Base-by-base conservation (phyloP, 2,329 filamentous ascomycete genomes). In the Pseudofabraea citricarpa region DNA sequence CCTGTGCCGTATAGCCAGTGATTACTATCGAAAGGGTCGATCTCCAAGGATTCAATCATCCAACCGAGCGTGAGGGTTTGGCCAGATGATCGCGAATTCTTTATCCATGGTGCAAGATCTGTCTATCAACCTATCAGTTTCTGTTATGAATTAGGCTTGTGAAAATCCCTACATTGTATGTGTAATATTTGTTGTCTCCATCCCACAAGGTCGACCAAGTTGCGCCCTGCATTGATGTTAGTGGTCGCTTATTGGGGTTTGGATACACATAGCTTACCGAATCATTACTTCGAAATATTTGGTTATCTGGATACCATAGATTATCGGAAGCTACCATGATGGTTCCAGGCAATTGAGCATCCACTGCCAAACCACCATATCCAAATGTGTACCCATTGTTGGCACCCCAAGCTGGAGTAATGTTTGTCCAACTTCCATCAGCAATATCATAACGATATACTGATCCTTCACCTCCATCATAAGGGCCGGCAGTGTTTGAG, bases 1-100 rank as follows among this genome's bases (percentile, higher is more conserved):
- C 75, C 76, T 0, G 76, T 79, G 13, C 71, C 73, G 46, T 79
- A 79, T 0, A 79, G 60, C 72, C 74, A 79, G 56, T 78, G 75
- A 52, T 78, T 65, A 45, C 73, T 75, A 52, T 80, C 74, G 10
- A 69, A 65, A 0, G 76, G 76, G 50, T 79, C 65, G 38, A 80
- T 79, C 20, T 73, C 73, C 5, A 80, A 58, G 0, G 70, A 62
- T 51, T 79, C 76, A 9, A 79, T 75, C 76, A 78, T 79, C 75
- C 75, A 79, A 2, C 76, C 76, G 3, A 79, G 56, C 19, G 66
- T 65, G n/a, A n/a, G n/a, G n/a, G n/a, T n/a, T n/a, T n/a, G n/a
- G n/a, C n/a, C n/a, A n/a, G n/a, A n/a, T n/a, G n/a, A n/a, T n/a
- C n/a, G n/a, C n/a, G n/a, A n/a, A n/a, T n/a, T n/a, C n/a, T n/a